Conservation (phyloP, 2,329 filamentous ascomycete species). For the Trichoderma sp. region DNA sequence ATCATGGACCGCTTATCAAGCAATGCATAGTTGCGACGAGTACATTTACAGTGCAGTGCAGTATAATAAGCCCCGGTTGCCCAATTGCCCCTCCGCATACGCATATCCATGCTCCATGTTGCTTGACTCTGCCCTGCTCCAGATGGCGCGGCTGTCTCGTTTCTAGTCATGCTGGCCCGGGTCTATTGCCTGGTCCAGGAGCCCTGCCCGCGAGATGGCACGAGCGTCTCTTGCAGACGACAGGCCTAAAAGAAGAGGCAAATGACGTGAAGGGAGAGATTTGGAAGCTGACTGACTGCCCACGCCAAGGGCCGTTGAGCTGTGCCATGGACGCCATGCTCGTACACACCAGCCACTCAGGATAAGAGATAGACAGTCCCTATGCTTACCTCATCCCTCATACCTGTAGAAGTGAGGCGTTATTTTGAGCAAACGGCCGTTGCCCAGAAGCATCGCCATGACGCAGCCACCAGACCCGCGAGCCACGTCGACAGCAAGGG, state of each 20-base stretch:
- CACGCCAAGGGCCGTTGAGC: not conserved
- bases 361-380: not conserved
- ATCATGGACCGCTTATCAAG: not conserved
- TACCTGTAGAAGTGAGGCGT: not conserved
- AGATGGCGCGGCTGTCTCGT: not conserved
- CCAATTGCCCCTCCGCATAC: not conserved
- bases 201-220: not conserved
- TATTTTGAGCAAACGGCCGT: not conserved
- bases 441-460: not conserved
- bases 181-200: not conserved
- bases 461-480: slow-evolving; percentile 5
- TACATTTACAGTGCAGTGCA: not conserved
- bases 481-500: slow-evolving; percentile 15
- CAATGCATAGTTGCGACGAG: not conserved
- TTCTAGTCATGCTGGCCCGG: not conserved
- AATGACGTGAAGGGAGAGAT: slow-evolving; percentile 7
- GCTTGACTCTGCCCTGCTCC: not conserved
- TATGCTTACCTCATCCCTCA: not conserved
- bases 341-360: not conserved
- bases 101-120: not conserved
- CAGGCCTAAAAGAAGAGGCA: not conserved
- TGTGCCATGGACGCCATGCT: not conserved
- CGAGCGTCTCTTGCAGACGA: not conserved
- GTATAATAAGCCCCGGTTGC: slow-evolving; percentile 8
- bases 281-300: not conserved